A percentile compares a stretch with the other conserved stretches of the same genome.
Conservation (phyloP, 108 stramenopile species). For the Cafeteria roenbergensis region DNA sequence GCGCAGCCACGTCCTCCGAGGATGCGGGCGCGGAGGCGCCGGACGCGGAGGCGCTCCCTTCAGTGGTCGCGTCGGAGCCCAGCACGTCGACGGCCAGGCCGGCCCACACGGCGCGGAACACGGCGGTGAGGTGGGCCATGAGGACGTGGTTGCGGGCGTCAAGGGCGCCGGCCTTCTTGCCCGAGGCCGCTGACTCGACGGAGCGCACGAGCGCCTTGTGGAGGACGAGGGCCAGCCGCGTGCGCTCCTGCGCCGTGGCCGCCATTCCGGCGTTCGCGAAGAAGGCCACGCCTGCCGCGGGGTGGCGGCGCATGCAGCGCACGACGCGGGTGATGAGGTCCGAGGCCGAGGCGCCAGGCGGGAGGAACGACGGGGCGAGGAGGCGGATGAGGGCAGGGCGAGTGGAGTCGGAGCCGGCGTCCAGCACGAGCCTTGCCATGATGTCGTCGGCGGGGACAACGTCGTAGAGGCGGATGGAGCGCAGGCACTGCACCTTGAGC, state of each 20-base stretch:
- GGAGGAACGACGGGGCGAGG: slow-evolving; percentile 74
- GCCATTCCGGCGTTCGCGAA: slow-evolving; percentile 57
- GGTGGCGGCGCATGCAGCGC: slow-evolving; percentile 52
- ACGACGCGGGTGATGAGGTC: slow-evolving; percentile 65
- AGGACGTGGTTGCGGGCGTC: no score
- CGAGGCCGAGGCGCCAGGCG: slow-evolving; percentile 51
- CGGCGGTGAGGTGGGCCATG: no score
- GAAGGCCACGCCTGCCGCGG: slow-evolving; percentile 62
- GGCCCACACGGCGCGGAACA: no score
- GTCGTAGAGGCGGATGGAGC: slow-evolving; percentile 75
- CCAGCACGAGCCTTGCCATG: slow-evolving; percentile 52
- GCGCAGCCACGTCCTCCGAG: no score
- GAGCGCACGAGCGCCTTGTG: slow-evolving; percentile 9
- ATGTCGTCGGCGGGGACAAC: slow-evolving; percentile 73
- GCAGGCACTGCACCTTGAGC: slow-evolving; percentile 54
- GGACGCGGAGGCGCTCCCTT: no score
- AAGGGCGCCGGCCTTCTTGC: no score
- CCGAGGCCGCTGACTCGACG: no score
- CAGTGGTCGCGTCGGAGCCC: no score
- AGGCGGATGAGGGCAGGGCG: slow-evolving; percentile 54
- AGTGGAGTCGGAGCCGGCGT: slow-evolving; percentile 29
- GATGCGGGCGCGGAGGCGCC: no score
- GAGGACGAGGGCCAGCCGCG: neutral
- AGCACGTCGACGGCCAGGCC: no score
- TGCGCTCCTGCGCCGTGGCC: slow-evolving; percentile 6